These are phyloP conservation scores for Phialocephala subalpina DNA, from an alignment of 2,329 filamentous ascomycete genomes.

Conservation along the genomic window DNA sequence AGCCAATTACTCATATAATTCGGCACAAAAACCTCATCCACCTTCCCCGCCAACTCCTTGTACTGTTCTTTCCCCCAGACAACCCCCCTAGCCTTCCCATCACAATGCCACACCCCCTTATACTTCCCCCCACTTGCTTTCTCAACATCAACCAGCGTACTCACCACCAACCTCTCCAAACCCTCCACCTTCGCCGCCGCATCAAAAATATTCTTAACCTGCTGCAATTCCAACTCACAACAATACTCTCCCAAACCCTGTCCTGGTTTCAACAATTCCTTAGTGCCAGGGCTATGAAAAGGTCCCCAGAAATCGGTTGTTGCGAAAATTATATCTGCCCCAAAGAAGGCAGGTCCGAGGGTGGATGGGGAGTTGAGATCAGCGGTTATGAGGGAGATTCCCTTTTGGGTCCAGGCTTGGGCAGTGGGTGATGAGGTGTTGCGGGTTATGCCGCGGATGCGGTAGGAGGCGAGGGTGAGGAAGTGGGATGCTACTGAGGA, in stretches of 20 bases:
- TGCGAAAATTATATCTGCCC: conserved; percentile 56
- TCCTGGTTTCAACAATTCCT: conserved; percentile 26
- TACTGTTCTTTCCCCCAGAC: conserved; percentile 43
- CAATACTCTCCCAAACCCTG: conserved; percentile 36
- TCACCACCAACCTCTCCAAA: conserved; percentile 50
- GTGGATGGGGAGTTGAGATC: conserved; percentile 50
- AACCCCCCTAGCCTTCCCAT: conserved; percentile 41
- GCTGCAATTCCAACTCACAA: conserved; percentile 46
- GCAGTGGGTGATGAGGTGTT: conserved; percentile 36
- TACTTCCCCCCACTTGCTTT: conserved; percentile 52
- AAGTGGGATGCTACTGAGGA: conserved; percentile 34
- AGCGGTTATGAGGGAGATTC: conserved; percentile 50
- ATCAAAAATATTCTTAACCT: conserved; percentile 48
- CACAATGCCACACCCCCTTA: conserved; percentile 50
- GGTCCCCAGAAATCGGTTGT: conserved; percentile 49
- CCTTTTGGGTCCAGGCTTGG: conserved; percentile 46
- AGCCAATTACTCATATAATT: conserved; percentile 38
- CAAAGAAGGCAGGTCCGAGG: conserved; percentile 50
- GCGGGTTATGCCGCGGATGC: conserved; percentile 35
- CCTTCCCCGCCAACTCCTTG: conserved; percentile 41
- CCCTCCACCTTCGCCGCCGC: conserved; percentile 44
- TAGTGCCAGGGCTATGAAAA: conserved; percentile 34
- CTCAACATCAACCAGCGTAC: conserved; percentile 46
- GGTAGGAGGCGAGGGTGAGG: conserved; percentile 25
- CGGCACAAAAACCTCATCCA: conserved; percentile 45